Percentiles rank a stretch among this genome's conserved stretches.
Evolutionary conservation across 768 basidiomycete genomes (phyloP).

Genomic region (Gymnopilus dilepis): DNA sequence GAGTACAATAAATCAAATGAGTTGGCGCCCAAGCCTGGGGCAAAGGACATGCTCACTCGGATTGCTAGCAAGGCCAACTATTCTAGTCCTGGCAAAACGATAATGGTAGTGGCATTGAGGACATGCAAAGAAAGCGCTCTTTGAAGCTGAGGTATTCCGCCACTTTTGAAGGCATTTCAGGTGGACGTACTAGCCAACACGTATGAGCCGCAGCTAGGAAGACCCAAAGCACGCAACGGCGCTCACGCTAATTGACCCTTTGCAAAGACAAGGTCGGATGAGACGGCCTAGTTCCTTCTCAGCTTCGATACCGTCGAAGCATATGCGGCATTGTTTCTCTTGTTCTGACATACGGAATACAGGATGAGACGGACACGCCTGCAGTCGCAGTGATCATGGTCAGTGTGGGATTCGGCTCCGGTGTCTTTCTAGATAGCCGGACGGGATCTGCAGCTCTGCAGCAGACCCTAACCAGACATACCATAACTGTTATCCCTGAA

Average conservation of each 20-base stretch:
- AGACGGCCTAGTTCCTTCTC: slow-evolving; percentile 71
- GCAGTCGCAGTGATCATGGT: neutral
- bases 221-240: slow-evolving; percentile 17
- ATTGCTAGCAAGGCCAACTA: slow-evolving; percentile 78
- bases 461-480: neutral
- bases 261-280: slow-evolving; percentile 82
- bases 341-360: slow-evolving; percentile 30
- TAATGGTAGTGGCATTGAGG: slow-evolving; percentile 83
- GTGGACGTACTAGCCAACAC: slow-evolving; percentile 73
- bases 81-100: slow-evolving; percentile 73
- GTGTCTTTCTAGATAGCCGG: slow-evolving; percentile 15
- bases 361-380: neutral
- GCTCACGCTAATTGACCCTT: slow-evolving; percentile 73
- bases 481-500: neutral
- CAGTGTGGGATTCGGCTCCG: slow-evolving; percentile 1
- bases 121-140: slow-evolving; percentile 77
- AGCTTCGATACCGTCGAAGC: slow-evolving; percentile 69
- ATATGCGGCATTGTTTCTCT: slow-evolving; percentile 84
- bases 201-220: neutral
- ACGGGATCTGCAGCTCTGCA: slow-evolving; percentile 5
- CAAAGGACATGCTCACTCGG: slow-evolving; percentile 49
- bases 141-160: slow-evolving; percentile 66
- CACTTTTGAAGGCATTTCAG: slow-evolving; percentile 78
- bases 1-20: slow-evolving; percentile 18
- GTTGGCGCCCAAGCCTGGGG: slow-evolving; percentile 10